Evolutionary conservation across 441 rosid genomes (phyloP).

Genomic region (Cnidoscolus chayamansa): DNA sequence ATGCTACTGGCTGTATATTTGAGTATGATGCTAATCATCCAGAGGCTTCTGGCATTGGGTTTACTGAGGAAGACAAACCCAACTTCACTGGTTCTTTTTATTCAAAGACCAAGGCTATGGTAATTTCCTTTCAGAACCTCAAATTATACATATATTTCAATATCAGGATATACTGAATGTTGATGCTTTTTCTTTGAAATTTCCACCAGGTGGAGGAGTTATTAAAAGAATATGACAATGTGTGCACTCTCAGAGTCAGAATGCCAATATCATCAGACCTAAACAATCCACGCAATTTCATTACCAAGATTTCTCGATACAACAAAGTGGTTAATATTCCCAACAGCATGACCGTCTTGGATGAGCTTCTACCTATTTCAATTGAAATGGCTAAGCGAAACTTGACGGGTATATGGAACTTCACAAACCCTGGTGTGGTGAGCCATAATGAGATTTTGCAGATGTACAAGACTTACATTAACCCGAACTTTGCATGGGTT

Average conservation of each 20-base stretch:
- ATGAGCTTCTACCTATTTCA: conserved; percentile 79
- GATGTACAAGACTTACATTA: conserved; percentile 83
- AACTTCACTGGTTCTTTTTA: conserved; percentile 82
- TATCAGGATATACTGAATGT: not conserved
- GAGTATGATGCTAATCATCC: conserved; percentile 82
- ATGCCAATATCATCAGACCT: conserved; percentile 95
- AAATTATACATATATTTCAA: not conserved
- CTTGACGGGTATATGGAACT: conserved; percentile 87
- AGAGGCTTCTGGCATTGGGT: conserved; percentile 82
- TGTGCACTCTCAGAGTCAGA: conserved; percentile 82
- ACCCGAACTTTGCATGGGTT: conserved; percentile 56
- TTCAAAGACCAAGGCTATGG: conserved; percentile 93
- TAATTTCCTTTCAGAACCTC: conserved; percentile 17
- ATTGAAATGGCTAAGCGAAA: conserved; percentile 92
- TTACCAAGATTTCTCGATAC: conserved; percentile 85
- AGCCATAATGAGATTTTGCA: conserved; percentile 90
- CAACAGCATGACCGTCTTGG: conserved; percentile 90
- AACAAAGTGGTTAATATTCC: conserved; percentile 91
- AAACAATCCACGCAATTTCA: conserved; percentile 84
- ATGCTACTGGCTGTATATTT: conserved; percentile 88
- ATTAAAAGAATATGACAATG: conserved; percentile 80
- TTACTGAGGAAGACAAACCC: conserved; percentile 77
- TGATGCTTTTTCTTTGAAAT: conserved; percentile 11
- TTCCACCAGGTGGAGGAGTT: conserved; percentile 76
- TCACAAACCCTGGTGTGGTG: conserved; percentile 89